Percentiles rank a stretch among this genome's conserved stretches.
These are phyloP conservation scores for Gymnopus androsaceus DNA, from an alignment of 1,284 basidiomycete species.

Conservation along the genomic window DNA sequence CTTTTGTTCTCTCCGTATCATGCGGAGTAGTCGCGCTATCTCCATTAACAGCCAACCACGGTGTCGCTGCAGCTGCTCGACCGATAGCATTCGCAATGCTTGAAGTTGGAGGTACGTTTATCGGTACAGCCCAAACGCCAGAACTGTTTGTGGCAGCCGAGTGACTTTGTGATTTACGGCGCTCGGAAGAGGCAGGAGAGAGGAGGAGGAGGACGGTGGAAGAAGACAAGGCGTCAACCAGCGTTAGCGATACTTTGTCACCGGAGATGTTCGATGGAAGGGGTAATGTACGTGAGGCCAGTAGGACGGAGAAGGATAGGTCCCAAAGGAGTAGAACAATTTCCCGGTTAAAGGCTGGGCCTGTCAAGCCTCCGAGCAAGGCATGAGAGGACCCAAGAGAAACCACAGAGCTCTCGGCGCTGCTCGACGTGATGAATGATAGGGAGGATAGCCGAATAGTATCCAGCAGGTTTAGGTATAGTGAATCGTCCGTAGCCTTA, in stretches of 20 bases:
- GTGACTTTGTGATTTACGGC: slow-evolving; percentile 22
- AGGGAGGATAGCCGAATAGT: not conserved
- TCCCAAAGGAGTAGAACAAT: slow-evolving; percentile 73
- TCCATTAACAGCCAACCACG: slow-evolving; percentile 44
- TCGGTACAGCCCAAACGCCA: slow-evolving; percentile 59
- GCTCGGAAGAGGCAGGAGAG: slow-evolving; percentile 36
- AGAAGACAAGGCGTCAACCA: slow-evolving; percentile 20
- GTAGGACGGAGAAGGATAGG: slow-evolving; percentile 66
- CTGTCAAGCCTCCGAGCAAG: slow-evolving; percentile 53
- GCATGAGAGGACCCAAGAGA: slow-evolving; percentile 66
- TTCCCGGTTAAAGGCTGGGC: slow-evolving; percentile 39
- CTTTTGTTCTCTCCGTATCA: slow-evolving; percentile 34
- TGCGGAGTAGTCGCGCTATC: slow-evolving; percentile 18
- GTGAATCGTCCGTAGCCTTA: slow-evolving; percentile 1
- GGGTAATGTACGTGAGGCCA: slow-evolving; percentile 54
- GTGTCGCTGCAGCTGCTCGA: slow-evolving; percentile 44
- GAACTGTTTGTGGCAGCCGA: slow-evolving; percentile 38
- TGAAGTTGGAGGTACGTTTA: slow-evolving; percentile 50
- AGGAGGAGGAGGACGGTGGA: slow-evolving; percentile 61
- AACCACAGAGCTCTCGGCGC: slow-evolving; percentile 42
- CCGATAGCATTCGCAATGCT: slow-evolving; percentile 66
- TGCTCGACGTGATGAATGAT: slow-evolving; percentile 19
- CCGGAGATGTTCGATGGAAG: slow-evolving; percentile 51
- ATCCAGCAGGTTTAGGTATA: not conserved
- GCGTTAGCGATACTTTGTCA: slow-evolving; percentile 26